Evolutionary conservation across 2,329 filamentous ascomycete species (phyloP).

Genomic region (Phialocephala subalpina): DNA sequence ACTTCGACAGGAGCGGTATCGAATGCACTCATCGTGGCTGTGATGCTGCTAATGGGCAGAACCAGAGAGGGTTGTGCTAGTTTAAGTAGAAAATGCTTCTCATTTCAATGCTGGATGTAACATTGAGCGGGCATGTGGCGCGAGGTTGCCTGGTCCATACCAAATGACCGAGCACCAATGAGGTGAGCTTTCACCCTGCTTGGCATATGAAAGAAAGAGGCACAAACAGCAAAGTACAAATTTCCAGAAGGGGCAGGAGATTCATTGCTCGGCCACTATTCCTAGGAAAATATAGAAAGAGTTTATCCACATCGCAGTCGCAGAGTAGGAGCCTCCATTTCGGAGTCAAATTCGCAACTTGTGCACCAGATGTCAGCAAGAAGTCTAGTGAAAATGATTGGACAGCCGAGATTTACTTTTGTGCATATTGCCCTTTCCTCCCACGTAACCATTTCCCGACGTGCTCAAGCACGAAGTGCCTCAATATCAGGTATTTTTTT

Average conservation of each 20-base stretch:
- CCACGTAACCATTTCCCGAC: slow-evolving; percentile 36
- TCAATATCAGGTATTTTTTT: background rate
- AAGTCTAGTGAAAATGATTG: background rate
- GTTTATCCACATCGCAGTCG: background rate
- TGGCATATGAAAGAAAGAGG: background rate
- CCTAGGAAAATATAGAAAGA: background rate
- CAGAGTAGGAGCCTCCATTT: background rate
- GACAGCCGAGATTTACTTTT: slow-evolving; percentile 33
- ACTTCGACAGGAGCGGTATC: background rate
- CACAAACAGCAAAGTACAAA: background rate
- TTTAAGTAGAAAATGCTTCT: background rate
- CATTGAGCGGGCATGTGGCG: too few species aligned
- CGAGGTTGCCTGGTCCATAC: too few species aligned
- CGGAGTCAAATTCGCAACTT: slow-evolving; percentile 11
- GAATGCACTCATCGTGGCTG: background rate
- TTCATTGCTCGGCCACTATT: background rate
- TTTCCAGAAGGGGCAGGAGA: background rate
- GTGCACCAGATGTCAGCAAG: slow-evolving; percentile 2
- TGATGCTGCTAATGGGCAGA: too few species aligned
- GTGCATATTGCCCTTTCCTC: slow-evolving; percentile 41
- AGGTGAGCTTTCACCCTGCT: background rate
- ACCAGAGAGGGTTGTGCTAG: background rate
- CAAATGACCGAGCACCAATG: too few species aligned
- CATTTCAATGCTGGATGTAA: too few species aligned
- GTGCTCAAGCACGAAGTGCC: slow-evolving; percentile 31